Percentiles rank a stretch among this genome's conserved stretches.
These are phyloP conservation scores for Flammula alnicola DNA, from an alignment of 1,284 basidiomycete species.

Conservation along the genomic window DNA sequence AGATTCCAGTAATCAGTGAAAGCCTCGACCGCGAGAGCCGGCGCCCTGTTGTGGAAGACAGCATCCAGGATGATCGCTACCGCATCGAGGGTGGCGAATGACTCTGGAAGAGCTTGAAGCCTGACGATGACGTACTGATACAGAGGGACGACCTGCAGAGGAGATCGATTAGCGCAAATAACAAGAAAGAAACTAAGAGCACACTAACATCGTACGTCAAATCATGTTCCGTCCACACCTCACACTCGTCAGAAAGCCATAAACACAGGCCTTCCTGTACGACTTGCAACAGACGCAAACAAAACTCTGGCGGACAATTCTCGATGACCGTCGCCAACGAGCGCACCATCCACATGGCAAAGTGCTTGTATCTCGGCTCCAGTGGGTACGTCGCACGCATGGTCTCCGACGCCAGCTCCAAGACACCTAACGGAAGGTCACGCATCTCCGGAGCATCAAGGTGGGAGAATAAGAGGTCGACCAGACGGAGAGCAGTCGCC, in stretches of 20 bases:
- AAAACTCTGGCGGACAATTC: slow-evolving; percentile 52
- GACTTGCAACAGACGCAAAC: slow-evolving; percentile 47
- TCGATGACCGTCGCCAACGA: slow-evolving; percentile 58
- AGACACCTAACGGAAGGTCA: slow-evolving; percentile 50
- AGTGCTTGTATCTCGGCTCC: slow-evolving; percentile 52
- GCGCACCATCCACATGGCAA: slow-evolving; percentile 63
- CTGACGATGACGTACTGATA: slow-evolving; percentile 60
- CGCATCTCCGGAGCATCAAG: slow-evolving; percentile 54
- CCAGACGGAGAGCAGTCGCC: slow-evolving; percentile 52
- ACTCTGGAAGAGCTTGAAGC: slow-evolving; percentile 49
- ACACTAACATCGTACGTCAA: slow-evolving; percentile 60
- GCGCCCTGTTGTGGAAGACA: slow-evolving; percentile 52
- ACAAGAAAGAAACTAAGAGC: not conserved
- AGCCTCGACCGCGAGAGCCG: slow-evolving; percentile 44
- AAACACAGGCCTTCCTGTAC: slow-evolving; percentile 58
- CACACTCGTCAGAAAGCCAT: slow-evolving; percentile 67
- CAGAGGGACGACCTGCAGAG: slow-evolving; percentile 53
- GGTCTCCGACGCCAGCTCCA: slow-evolving; percentile 62
- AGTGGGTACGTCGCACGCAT: slow-evolving; percentile 70
- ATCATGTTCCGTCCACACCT: slow-evolving; percentile 53
- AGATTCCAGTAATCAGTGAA: slow-evolving; percentile 65
- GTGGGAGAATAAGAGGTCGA: slow-evolving; percentile 62
- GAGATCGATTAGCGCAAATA: slow-evolving; percentile 8
- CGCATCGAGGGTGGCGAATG: slow-evolving; percentile 41
- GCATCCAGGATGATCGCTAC: slow-evolving; percentile 57